Evolutionary conservation across 169 alveolate species (phyloP), one percentile per base, ranked within the genome.

Genomic region (Cystoisospora suis): DNA sequence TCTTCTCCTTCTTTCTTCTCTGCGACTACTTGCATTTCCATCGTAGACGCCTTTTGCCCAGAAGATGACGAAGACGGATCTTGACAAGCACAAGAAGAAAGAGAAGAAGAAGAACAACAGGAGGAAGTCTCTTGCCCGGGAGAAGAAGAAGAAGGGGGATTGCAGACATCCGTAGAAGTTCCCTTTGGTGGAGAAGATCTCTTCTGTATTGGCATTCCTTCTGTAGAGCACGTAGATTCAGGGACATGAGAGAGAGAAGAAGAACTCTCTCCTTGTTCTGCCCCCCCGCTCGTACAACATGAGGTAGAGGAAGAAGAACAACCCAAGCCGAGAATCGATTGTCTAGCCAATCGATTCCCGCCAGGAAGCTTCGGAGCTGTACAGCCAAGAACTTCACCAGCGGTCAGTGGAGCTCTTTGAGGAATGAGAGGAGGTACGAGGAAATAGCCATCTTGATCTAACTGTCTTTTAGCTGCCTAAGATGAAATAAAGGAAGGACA

Each of bases 331-430:
- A n/a, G n/a, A n/a, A n/a, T n/a, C n/a, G n/a, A n/a, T n/a, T n/a
- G n/a, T n/a, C n/a, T n/a, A n/a, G n/a, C n/a, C n/a, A n/a, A n/a
- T n/a, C n/a, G n/a, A n/a, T n/a, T n/a, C n/a, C n/a, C n/a, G n/a
- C n/a, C 77, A 1, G 85, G 77, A 42, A 86, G 89, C 32, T 83
- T 86, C 47, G 96, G 95, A 34, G 94, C 81, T 40, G 96, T 90
- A 89, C 99, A 98, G 12, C 99, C 99, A 32, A 98, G 93, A 5
- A 98, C 99, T 90, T 99, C 99, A 23, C 99, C 99, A 38, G 97
- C 96, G 23, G 99, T 97, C 93, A 99, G 94, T 27, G 99, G 99
- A 80, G 97, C 95, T 86, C 96, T 97, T 96, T 98, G 98, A 0
- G 99, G 99, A 87, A 98, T 95, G 75, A 89, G 79, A 29, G 90